These are phyloP conservation scores for Chrysanthemum seticuspe DNA, from an alignment of 129 eudicot species.

Conservation along the genomic window DNA sequence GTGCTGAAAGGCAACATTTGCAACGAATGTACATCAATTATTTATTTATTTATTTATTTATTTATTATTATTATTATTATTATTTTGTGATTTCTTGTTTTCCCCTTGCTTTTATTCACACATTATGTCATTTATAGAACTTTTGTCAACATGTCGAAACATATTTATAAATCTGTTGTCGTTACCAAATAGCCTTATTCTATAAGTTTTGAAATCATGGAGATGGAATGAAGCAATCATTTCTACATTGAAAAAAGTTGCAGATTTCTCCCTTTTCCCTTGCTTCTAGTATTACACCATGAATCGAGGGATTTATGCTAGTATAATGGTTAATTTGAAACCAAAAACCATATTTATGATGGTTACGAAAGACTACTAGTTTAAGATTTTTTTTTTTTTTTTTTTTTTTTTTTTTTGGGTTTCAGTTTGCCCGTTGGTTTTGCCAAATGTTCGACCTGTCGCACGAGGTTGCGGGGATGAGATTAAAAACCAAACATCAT, in stretches of 20 bases:
- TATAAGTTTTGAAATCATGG: not conserved
- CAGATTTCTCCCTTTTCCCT: too few species aligned
- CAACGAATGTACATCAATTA: not conserved
- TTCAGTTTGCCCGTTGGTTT: constrained; percentile 88
- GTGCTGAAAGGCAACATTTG: not conserved
- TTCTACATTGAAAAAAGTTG: not conserved
- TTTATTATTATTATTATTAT: not conserved
- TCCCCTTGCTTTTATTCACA: not conserved
- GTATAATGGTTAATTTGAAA: not conserved
- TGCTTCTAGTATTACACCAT: too few species aligned
- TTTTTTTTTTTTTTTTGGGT: not conserved
- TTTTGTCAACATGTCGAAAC: not conserved
- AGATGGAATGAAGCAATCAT: not conserved
- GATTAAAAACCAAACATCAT: constrained; percentile 50
- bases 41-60: not conserved
- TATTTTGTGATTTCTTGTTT: constrained; percentile 7
- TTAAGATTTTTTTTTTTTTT: not conserved
- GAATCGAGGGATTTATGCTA: too few species aligned
- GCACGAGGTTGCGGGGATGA: constrained; percentile 56
- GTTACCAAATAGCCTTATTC: not conserved
- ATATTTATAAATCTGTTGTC: not conserved
- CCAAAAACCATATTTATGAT: not conserved
- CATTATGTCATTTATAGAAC: not conserved
- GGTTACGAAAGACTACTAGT: not conserved
- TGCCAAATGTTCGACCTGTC: constrained; percentile 62